Percentiles rank a stretch among this genome's conserved stretches.
These are phyloP conservation scores for Amauroascus verrucosus DNA, from an alignment of 2,329 filamentous ascomycete genomes.

Conservation along the genomic window DNA sequence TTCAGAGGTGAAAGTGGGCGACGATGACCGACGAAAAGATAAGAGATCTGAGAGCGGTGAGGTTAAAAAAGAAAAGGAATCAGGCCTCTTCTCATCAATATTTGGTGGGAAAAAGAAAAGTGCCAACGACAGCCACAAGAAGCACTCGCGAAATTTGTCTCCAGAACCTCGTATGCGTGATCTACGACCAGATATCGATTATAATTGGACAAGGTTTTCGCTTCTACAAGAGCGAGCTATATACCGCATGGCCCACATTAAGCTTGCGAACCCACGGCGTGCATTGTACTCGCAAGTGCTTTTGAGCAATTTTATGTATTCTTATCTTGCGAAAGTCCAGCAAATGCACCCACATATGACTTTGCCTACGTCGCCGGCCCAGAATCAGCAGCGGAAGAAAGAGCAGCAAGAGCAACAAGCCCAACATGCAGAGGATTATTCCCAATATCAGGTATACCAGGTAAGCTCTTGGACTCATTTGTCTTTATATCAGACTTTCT, in stretches of 20 bases:
- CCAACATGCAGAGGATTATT: not conserved
- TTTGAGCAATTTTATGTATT: slow-evolving; percentile 99
- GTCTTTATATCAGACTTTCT: not conserved
- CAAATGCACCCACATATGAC: slow-evolving; percentile 97
- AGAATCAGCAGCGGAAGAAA: slow-evolving; percentile 43
- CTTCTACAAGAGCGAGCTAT: slow-evolving; percentile 94
- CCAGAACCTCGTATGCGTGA: slow-evolving; percentile 67
- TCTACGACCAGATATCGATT: slow-evolving; percentile 79
- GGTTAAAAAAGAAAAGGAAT: slow-evolving; percentile 77
- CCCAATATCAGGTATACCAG: slow-evolving; percentile 37
- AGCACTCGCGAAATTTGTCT: slow-evolving; percentile 64
- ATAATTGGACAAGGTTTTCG: slow-evolving; percentile 90
- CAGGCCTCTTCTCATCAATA: slow-evolving; percentile 79
- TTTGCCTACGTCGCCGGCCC: slow-evolving; percentile 67
- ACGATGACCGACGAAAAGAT: slow-evolving; percentile 62
- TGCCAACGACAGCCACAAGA: slow-evolving; percentile 67
- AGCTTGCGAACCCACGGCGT: slow-evolving; percentile 90
- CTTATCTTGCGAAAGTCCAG: slow-evolving; percentile 95
- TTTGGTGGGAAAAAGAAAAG: slow-evolving; percentile 85
- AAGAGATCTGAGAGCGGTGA: slow-evolving; percentile 60
- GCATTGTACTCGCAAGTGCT: slow-evolving; percentile 89
- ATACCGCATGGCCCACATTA: slow-evolving; percentile 97
- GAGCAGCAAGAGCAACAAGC: slow-evolving; percentile 28
- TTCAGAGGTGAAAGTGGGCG: slow-evolving; percentile 61
- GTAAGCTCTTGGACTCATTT: slow-evolving; percentile 3